Evolutionary conservation across 1,139 yeast species (phyloP), one percentile per base, ranked within the genome.

Genomic region (Geotrichum klebahnii): DNA sequence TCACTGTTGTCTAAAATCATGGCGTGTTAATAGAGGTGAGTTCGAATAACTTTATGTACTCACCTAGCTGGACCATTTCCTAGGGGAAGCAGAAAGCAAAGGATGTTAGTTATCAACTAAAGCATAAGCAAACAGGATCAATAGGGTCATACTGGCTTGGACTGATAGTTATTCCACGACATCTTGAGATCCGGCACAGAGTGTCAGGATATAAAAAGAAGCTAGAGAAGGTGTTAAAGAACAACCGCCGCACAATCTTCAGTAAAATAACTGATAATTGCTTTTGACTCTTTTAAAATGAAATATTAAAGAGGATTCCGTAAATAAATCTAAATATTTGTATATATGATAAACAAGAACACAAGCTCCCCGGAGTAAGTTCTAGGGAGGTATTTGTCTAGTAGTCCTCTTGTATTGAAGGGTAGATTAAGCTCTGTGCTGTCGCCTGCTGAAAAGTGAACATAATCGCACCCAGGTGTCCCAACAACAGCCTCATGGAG

Each of bases 11-110:
- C 73, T 55, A 17, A 10, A 19, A 19, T 19, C 34, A n/a, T n/a
- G n/a, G n/a, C n/a, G n/a, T 10, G 17, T n/a, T 20, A 23, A 9
- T 8, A 17, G 33, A 14, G 6, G 17, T 12, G 10, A 17, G 20
- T 12, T n/a, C 19, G 19, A 34, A n/a, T 12, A 9, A 16, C 5
- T 14, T 22, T 3, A 10, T 17, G 41, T 64, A 70, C 66, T 56
- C 65, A 66, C 80, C 79, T 43, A 79, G 74, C 67, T 79, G 84
- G 22, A 80, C 75, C 84, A 79, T 79, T 62, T 79, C 83, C 65
- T 69, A 53, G 2, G 22, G 23, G 8, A 10, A 45, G 32, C 16
- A 33, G 22, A 34, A 23, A 35, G 19, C 10, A 6, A 12, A 2
- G 28, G 9, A n/a, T 26, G 28, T 40, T 31, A 40, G 44, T 17